These are phyloP conservation scores for Podospora pseudoanserina DNA, from an alignment of 495 filamentous ascomycete genomes.

Conservation along the genomic window DNA sequence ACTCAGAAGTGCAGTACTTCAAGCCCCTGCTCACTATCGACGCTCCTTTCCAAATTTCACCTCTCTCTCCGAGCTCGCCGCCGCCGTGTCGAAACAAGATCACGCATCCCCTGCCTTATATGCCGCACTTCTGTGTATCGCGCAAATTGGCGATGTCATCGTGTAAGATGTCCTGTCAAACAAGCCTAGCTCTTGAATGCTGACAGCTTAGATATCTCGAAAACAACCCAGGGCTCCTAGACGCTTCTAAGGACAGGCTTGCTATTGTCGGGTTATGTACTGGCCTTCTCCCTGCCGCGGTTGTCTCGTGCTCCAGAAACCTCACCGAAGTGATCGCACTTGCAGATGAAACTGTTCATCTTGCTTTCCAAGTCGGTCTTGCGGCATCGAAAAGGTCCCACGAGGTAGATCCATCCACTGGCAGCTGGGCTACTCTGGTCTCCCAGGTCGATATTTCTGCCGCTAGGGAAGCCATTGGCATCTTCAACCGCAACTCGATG, in stretches of 20 bases:
- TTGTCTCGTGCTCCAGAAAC: conserved; percentile 55
- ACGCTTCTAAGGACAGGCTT: conserved; percentile 21
- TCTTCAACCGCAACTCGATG: conserved; percentile 16
- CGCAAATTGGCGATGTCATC: conserved; percentile 20
- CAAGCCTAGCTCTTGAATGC: neutral
- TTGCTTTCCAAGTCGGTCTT: conserved; percentile 60
- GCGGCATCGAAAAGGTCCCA: conserved; percentile 41
- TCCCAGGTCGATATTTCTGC: conserved; percentile 34
- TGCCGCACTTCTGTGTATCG: conserved; percentile 14
- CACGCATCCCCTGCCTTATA: conserved; percentile 3
- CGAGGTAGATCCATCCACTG: conserved; percentile 38
- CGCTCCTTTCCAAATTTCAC: conserved; percentile 12
- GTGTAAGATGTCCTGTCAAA: conserved; percentile 12
- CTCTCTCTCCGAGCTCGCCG: conserved; percentile 15
- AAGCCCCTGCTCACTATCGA: neutral
- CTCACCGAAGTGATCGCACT: conserved; percentile 56
- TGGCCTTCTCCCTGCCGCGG: conserved; percentile 59
- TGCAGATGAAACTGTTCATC: conserved; percentile 59
- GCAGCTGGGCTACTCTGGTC: conserved; percentile 43
- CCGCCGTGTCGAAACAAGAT: conserved; percentile 7
- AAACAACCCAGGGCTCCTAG: conserved; percentile 11
- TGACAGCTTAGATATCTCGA: conserved; percentile 18
- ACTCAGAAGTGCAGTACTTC: conserved; percentile 4
- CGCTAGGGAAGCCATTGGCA: conserved; percentile 34
- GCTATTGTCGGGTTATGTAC: conserved; percentile 58